Percentiles rank a stretch among this genome's conserved stretches.
These are phyloP conservation scores for Penicillium pulvis DNA, from an alignment of 495 filamentous ascomycete genomes.

Conservation along the genomic window DNA sequence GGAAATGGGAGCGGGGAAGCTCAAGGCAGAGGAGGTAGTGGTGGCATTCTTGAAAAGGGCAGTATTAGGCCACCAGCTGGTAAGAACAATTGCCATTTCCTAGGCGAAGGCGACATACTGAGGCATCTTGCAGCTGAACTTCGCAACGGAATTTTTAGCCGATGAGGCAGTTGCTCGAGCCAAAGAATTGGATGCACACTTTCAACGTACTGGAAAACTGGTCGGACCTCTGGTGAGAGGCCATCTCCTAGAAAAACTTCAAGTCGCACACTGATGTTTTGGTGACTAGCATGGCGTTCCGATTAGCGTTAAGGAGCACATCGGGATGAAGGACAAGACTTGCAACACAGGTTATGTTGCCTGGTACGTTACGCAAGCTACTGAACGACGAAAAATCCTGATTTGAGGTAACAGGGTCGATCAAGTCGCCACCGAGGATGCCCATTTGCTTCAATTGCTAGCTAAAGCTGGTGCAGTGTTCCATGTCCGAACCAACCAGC, in stretches of 20 bases:
- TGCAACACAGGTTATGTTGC: slow-evolving; percentile 46
- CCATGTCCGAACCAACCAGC: slow-evolving; percentile 67
- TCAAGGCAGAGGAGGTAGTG: slow-evolving; percentile 59
- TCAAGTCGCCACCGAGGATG: slow-evolving; percentile 37
- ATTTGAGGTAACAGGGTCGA: slow-evolving; percentile 30
- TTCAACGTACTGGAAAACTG: slow-evolving; percentile 36
- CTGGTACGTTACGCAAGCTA: slow-evolving; percentile 26
- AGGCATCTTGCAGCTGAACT: slow-evolving; percentile 49
- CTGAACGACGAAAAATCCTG: background rate
- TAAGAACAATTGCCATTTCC: slow-evolving; percentile 10
- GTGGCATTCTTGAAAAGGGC: slow-evolving; percentile 64
- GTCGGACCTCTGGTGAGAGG: slow-evolving; percentile 40
- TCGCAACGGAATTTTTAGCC: slow-evolving; percentile 68
- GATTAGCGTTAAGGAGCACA: slow-evolving; percentile 66
- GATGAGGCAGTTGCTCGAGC: slow-evolving; percentile 62
- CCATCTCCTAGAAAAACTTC: no score
- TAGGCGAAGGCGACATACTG: background rate
- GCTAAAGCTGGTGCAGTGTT: slow-evolving; percentile 55
- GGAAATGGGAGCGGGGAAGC: slow-evolving; percentile 47
- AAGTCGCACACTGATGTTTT: background rate
- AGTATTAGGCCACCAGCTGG: slow-evolving; percentile 62
- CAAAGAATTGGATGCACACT: slow-evolving; percentile 56
- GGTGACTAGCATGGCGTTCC: slow-evolving; percentile 67
- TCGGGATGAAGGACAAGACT: slow-evolving; percentile 54
- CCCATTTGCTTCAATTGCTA: slow-evolving; percentile 36